Evolutionary conservation across 2,329 filamentous ascomycete genomes (phyloP).

Genomic region (Aspergillus sp.): DNA sequence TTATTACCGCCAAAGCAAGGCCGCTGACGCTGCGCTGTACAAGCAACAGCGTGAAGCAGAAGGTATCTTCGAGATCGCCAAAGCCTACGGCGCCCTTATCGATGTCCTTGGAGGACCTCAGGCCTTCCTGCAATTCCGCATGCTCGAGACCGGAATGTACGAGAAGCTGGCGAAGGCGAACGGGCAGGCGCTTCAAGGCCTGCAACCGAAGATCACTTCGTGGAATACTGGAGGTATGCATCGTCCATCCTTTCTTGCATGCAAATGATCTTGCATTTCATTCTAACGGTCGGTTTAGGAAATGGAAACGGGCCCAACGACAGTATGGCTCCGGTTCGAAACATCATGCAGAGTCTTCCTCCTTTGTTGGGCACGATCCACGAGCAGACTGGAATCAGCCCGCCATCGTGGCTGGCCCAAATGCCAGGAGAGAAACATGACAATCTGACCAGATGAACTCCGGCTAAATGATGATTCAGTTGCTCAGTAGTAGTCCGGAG

Average conservation of each 20-base stretch:
- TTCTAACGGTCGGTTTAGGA: slow-evolving; percentile 24
- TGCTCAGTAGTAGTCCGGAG: too few species aligned
- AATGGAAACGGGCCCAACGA: slow-evolving; percentile 49
- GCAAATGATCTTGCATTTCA: too few species aligned
- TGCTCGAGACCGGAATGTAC: slow-evolving; percentile 81
- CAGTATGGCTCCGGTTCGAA: slow-evolving; percentile 64
- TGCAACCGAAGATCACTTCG: slow-evolving; percentile 85
- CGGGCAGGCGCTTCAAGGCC: slow-evolving; percentile 68
- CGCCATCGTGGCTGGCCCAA: slow-evolving; percentile 69
- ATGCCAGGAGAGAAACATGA: slow-evolving; percentile 39
- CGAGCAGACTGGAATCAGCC: slow-evolving; percentile 79
- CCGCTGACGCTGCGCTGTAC: slow-evolving; percentile 44
- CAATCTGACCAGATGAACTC: neutral
- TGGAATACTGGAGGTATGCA: slow-evolving; percentile 69
- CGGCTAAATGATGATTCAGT: neutral
- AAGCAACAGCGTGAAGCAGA: slow-evolving; percentile 69
- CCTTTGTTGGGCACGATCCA: slow-evolving; percentile 82
- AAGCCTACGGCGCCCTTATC: slow-evolving; percentile 71
- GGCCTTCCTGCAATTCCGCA: slow-evolving; percentile 77
- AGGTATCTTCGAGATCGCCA: slow-evolving; percentile 72
- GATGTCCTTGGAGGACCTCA: slow-evolving; percentile 73
- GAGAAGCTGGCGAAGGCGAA: slow-evolving; percentile 76
- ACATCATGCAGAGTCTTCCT: slow-evolving; percentile 80
- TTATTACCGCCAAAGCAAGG: slow-evolving; percentile 31
- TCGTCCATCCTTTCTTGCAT: neutral